These are phyloP conservation scores for Aegilops sharonensis DNA, from an alignment of 176 grass and related monocot genomes.

Conservation along the genomic window DNA sequence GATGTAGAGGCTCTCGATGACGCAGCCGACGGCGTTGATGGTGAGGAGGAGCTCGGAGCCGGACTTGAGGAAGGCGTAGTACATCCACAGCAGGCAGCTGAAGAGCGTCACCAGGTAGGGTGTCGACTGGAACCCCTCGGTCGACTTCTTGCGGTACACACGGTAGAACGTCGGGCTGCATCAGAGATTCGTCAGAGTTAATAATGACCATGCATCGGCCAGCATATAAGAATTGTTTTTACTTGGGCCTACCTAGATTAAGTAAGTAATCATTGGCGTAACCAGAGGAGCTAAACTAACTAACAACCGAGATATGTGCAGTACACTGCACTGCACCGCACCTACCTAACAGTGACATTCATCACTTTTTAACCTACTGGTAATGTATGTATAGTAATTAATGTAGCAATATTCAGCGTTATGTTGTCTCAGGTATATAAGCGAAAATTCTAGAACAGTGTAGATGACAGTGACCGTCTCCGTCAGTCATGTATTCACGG, in stretches of 20 bases:
- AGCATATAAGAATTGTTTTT: not conserved
- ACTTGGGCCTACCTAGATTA: not conserved
- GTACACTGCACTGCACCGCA: not conserved
- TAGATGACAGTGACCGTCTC: slow-evolving; percentile 23
- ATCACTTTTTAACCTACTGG: not conserved
- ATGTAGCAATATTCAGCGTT: not conserved
- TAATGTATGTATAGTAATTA: not conserved
- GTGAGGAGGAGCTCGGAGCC: slow-evolving; percentile 62
- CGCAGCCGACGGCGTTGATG: slow-evolving; percentile 76
- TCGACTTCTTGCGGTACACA: slow-evolving; percentile 84
- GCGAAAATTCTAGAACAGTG: slow-evolving; percentile 19
- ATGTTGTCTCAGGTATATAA: slow-evolving; percentile 44
- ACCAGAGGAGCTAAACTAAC: not conserved
- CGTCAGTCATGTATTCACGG: not conserved
- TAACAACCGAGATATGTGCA: not conserved
- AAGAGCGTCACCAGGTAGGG: slow-evolving; percentile 88
- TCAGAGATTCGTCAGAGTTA: not conserved
- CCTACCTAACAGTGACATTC: not conserved
- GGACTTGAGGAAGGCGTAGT: slow-evolving; percentile 74
- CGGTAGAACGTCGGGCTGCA: slow-evolving; percentile 89
- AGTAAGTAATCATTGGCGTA: not conserved
- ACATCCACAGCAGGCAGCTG: slow-evolving; percentile 90
- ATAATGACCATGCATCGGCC: not conserved
- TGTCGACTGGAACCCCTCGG: slow-evolving; percentile 77
- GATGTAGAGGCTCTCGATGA: slow-evolving; percentile 64